Evolutionary conservation across 2,329 filamentous ascomycete genomes (phyloP), one percentile per base, ranked within the genome.

Genomic region (Pestalotiopsis sp.): DNA sequence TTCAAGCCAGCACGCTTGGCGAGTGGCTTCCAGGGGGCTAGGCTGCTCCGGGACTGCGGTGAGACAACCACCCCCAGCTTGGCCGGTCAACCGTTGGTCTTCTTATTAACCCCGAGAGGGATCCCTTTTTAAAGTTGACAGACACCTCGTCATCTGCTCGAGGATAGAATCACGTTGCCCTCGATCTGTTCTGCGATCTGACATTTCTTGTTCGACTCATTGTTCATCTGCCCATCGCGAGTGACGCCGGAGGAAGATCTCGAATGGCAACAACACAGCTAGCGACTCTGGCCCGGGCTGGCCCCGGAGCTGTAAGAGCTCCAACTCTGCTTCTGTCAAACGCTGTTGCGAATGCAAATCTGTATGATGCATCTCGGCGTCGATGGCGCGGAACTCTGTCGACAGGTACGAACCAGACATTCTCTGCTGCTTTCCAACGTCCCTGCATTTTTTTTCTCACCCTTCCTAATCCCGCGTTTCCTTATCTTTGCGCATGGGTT

Each of bases 211-310:
- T 45, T 52, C 45, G 45, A n/a, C 45, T 11, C 14, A 20, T 9
- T 20, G 20, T 52, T 12, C 17, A 52, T 45, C 12, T 17, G 17
- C 20, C 45, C 45, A 52, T 23, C 45, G 20, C 45, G n/a, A 52
- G n/a, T 9, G 17, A 52, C n/a, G 17, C 17, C n/a, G 20, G 17
- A 52, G 9, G 11, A 2, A 23, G 7, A 52, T n/a, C 45, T 62
- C 41, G 59, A 39, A 62, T 62, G 59, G 59, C 59, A 39, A 39
- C 27, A 39, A 39, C 27, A 39, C 59, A 45, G 61, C 39, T 64
- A 49, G n/a, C 61, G 20, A 41, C 36, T n/a, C 61, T 31, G 39
- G 41, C 17, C 20, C 25, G 61, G 36, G 61, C 61, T 45, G 49
- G 61, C 38, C 38, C 39, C 7, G 38, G 38, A 64, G 61, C 39